Base-by-base conservation (phyloP, 306 rosid species). In the Datisca glomerata region DNA sequence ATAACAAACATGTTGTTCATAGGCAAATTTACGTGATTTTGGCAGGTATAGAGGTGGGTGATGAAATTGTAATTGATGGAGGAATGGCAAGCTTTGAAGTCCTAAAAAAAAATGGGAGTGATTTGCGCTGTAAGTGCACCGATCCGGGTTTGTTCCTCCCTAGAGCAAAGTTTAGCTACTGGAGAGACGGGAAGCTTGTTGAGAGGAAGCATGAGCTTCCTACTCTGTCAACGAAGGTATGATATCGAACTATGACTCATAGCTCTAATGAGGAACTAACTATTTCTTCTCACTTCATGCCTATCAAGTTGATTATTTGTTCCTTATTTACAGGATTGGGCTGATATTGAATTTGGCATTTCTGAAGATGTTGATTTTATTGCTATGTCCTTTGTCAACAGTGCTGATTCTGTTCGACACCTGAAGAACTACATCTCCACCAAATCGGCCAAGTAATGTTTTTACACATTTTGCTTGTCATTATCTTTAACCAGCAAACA, bases 131-230 rank as follows among this genome's bases (percentile, higher is more conserved):
- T 49, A 71, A 56, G 67, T 86, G 96, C 65, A 81, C 72, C 14
- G 92, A 81, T 56, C 76, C 84, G 13, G 96, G 96, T 51, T 70
- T 76, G 49, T 75, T 86, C 56, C 66, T 81, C 7, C 96, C 92
- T 39, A 66, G 77, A 58, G 94, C 96, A 43, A 86, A 81, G 57
- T 66, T 74, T 51, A 81, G 94, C 76, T 71, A 71, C 56, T 75
- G 96, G 92, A 75, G 96, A 64, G 79, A 78, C 54, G 94, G 87
- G 55, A 75, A 66, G 69, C 81, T 81, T 51, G 96, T 86, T 29
- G 49, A 32, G 56, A 71, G 92, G 61, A 71, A 73, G 51, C 20
- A 66, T 28, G 54, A 68, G 71, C 82, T 64, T 42, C 83, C 86
- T 15, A 78, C 87, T 55, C 66, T 81, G 59, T 79, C 94, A 37